Evolutionary conservation across 768 basidiomycete species (phyloP), one percentile per base, ranked within the genome.

Genomic region (Leccinum arenicola): DNA sequence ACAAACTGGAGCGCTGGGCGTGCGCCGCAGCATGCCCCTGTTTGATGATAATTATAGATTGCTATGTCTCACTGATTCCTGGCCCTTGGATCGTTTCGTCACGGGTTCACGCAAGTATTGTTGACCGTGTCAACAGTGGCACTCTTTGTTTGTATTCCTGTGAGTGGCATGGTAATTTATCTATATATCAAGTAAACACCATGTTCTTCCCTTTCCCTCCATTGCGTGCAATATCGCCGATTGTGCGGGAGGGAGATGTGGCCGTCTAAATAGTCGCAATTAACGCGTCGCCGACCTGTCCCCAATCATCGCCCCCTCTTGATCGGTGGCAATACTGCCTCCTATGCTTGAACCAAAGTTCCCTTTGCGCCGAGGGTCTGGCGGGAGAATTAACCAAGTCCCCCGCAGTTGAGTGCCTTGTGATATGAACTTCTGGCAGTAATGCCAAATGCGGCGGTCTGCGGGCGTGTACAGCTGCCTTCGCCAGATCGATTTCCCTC

Each of bases 271-370:
- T 11, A 23, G 50, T 59, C 65, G 66, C 63, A 50, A 38, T 64
- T 66, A 58, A 51, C 25, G 68, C 60, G 61, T 58, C 63, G 65
- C 70, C 70, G 61, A 68, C 60, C 43, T 68, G 68, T 68, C 68
- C 53, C 68, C 70, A 61, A 69, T 58, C 65, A 68, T 60, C 11
- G 48, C 55, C 60, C 15, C 23, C 11, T 53, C 50, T 29, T 64
- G 68, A 70, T 71, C 70, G 68, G 68, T 31, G 50, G 55, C 51
- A 72, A 66, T 68, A 61, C 36, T 47, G 43, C 50, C 27, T 61
- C 54, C 57, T 47, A 54, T 55, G 57, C 61, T 58, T 50, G 58
- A 51, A 40, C 31, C 9, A 55, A 61, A 61, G 17, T 25, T 60
- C 55, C 68, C 31, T 40, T 38, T 54, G 12, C 51, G 50, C 43